phyloP scores from a whole-genome alignment of 2,329 filamentous ascomycete genomes.

The Pseudopyrenochaeta lycopersici region DNA sequence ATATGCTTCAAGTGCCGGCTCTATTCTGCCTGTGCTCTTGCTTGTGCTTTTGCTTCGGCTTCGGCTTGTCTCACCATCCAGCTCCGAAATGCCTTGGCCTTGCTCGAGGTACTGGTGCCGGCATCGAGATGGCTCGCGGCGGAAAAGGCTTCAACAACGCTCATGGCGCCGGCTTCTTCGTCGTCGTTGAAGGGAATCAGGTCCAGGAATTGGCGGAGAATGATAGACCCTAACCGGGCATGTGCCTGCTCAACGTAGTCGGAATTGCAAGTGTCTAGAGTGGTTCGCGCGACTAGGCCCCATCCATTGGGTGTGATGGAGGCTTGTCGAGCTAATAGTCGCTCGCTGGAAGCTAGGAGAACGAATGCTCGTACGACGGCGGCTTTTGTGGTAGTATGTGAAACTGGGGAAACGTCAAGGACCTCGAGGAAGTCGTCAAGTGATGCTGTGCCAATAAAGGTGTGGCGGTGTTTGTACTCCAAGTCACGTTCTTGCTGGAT shows the following conservation, averaged over 20 bases:
- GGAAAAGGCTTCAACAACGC: conserved; percentile 40
- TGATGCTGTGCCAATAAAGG: conserved; percentile 43
- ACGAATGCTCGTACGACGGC: conserved; percentile 36
- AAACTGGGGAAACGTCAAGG: conserved; percentile 28
- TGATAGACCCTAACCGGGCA: conserved; percentile 36
- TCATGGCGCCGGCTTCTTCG: conserved; percentile 23
- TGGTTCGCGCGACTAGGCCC: conserved; percentile 37
- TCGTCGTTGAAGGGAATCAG: conserved; percentile 33
- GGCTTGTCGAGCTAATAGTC: conserved; percentile 33
- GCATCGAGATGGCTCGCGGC: conserved; percentile 36
- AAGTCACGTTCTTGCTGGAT: conserved; percentile 34
- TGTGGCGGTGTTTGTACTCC: conserved; percentile 46
- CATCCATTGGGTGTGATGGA: conserved; percentile 31
- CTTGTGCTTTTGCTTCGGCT: too few relatives aligned
- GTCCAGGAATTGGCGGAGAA: conserved; percentile 36
- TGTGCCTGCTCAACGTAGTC: conserved; percentile 36
- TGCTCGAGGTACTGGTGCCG: conserved; percentile 21
- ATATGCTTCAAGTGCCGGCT: too few relatives aligned
- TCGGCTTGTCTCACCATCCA: conserved; percentile 24
- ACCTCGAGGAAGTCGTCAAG: conserved; percentile 40
- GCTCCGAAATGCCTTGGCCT: conserved; percentile 35
- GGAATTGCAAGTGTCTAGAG: conserved; percentile 21
- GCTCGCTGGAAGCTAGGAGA: conserved; percentile 36
- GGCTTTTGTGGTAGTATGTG: conserved; percentile 27
- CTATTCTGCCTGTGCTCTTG: too few relatives aligned